Percentiles rank a stretch among this genome's conserved stretches.
These are phyloP conservation scores for Salix arbutifolia DNA, from an alignment of 345 rosid species.

Conservation along the genomic window DNA sequence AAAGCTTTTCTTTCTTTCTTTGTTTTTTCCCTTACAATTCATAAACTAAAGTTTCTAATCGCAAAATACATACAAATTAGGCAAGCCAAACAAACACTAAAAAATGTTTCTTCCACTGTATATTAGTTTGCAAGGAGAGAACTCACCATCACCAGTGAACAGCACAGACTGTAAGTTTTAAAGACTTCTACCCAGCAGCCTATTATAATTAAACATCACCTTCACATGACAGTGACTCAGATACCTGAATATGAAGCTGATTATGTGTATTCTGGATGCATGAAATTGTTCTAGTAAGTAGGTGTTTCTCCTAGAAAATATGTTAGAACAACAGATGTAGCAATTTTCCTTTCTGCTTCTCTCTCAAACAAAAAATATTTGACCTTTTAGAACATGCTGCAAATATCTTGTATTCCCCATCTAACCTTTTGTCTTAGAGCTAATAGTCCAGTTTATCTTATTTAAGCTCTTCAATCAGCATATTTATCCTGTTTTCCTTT, in stretches of 20 bases:
- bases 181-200: not conserved
- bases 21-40: not conserved
- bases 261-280: constrained; percentile 1
- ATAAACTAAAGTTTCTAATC: not conserved
- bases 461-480: not conserved
- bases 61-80: not conserved
- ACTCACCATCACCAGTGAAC: not conserved
- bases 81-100: not conserved
- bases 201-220: not conserved
- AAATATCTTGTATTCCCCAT: not conserved
- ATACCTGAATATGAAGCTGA: not conserved
- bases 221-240: not conserved
- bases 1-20: not conserved
- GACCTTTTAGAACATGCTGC: not conserved
- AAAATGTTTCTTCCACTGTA: not conserved
- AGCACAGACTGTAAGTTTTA: not conserved
- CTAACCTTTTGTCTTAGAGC: not conserved
- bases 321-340: not conserved
- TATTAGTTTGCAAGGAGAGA: not conserved
- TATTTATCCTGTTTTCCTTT: not conserved
- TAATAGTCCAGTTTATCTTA: not conserved
- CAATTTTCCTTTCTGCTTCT: not conserved
- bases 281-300: not conserved
- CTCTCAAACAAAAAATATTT: not conserved
- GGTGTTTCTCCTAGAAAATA: not conserved